Base-by-base conservation (phyloP, 164 flowering plant genomes). In the Aristolochia californica region DNA sequence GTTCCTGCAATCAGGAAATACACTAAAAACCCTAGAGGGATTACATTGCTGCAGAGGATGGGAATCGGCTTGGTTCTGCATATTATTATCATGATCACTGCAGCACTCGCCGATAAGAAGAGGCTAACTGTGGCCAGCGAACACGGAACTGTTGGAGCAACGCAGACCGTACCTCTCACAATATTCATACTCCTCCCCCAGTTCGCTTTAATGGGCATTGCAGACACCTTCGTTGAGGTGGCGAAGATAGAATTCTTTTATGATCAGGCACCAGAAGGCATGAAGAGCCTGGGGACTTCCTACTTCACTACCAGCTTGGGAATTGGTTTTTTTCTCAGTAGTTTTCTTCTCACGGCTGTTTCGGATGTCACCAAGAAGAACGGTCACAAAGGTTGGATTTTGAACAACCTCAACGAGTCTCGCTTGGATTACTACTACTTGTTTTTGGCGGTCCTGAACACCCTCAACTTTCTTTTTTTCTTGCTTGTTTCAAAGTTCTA, bases 221-320 rank as follows among this genome's bases (percentile, higher is more conserved):
- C 84, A 0, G 87, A 83, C 43, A 30, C 67, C 17, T 83, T 79
- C 27, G 50, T 75, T n/a, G 84, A 79, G 34, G 82, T 78, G 0
- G 87, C 80, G 7, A 81, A 76, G 72, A 43, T 81, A 0, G 89
- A 83, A 57, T 81, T 81, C 51, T 83, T 83, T 74, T 83, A 81
- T 52, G 84, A 81, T 49, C 84, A 83, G 56, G 89, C 89, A 14
- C 89, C 86, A 1, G 72, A 68, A 50, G 77, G 77, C 14, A 81
- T 83, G 90, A 83, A 81, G 58, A 81, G 82, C 62, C 66, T 83
- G 3, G 87, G 87, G 2, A 75, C 87, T 5, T 73, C 84, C 2
- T 81, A 83, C 48, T 80, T 64, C 67, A 73, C 82, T 0, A 80
- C 54, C 9, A 75, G 80, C 52, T 4, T 81, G 25, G 83, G 79